These are phyloP conservation scores for Biancaea sappan DNA, from an alignment of 306 rosid species.

Conservation along the genomic window DNA sequence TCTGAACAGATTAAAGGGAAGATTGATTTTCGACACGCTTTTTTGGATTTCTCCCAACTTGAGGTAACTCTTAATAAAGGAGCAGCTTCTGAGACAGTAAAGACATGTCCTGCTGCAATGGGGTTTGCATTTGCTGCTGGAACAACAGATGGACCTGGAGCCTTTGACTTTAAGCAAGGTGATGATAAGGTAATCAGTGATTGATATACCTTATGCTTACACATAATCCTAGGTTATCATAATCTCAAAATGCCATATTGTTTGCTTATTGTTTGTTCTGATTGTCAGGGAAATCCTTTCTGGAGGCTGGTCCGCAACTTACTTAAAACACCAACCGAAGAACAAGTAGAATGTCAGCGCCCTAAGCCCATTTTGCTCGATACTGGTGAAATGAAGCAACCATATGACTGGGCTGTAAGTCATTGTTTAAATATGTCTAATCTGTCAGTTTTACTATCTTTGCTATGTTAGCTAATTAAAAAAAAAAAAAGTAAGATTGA, in stretches of 20 bases:
- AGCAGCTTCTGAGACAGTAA: conserved; percentile 58
- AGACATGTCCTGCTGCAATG: conserved; percentile 97
- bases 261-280: conserved; percentile 37
- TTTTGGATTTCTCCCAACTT: conserved; percentile 75
- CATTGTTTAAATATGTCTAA: conserved; percentile 6
- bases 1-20: conserved; percentile 70
- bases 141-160: conserved; percentile 97
- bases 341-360: conserved; percentile 75
- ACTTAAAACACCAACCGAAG: conserved; percentile 64
- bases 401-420: conserved; percentile 98
- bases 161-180: conserved; percentile 91
- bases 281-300: conserved; percentile 75
- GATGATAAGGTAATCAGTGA: conserved; percentile 68
- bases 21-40: conserved; percentile 76
- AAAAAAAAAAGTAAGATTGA: conserved; percentile 23
- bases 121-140: conserved; percentile 96
- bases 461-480: conserved; percentile 11
- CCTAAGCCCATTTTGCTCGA: conserved; percentile 96
- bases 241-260: conserved; percentile 15
- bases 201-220: conserved; percentile 18
- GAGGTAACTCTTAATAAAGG: conserved; percentile 59
- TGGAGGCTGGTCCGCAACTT: conserved; percentile 79
- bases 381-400: conserved; percentile 88
- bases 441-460: conserved; percentile 20
- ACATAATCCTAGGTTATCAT: conserved; percentile 3